Percentiles rank a stretch among this genome's conserved stretches.
Conservation (phyloP, 257 asterid genomes). For the Scutellaria barbata region DNA sequence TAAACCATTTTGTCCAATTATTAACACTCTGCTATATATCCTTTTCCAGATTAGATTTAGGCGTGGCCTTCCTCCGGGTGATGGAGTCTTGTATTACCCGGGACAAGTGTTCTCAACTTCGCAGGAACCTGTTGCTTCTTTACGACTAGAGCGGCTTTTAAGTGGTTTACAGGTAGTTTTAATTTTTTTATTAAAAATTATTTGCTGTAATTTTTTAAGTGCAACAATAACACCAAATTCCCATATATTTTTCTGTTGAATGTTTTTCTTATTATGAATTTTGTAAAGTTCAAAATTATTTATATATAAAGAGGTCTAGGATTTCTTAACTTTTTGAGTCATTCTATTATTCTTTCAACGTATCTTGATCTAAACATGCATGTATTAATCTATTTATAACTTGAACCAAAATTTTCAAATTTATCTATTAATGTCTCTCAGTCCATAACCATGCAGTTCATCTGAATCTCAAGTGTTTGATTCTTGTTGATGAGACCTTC, state of each 20-base stretch:
- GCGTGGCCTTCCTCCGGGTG: slow-evolving; percentile 99
- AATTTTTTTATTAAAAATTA: background rate
- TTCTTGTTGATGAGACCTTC: background rate
- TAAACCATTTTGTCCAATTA: slow-evolving; percentile 1
- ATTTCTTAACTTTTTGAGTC: too few species aligned
- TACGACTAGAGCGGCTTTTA: slow-evolving; percentile 90
- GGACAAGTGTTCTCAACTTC: slow-evolving; percentile 98
- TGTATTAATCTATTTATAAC: too few species aligned
- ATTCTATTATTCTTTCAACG: too few species aligned
- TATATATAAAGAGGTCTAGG: too few species aligned
- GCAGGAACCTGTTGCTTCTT: slow-evolving; percentile 83
- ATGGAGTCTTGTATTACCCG: slow-evolving; percentile 93
- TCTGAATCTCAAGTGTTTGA: background rate
- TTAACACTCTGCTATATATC: slow-evolving; percentile 21
- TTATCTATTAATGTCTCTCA: background rate
- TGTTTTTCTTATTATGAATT: background rate
- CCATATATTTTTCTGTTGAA: background rate
- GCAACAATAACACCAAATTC: slow-evolving; percentile 4
- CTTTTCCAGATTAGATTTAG: slow-evolving; percentile 76
- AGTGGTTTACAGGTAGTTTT: slow-evolving; percentile 91
- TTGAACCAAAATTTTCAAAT: too few species aligned
- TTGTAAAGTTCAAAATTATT: background rate
- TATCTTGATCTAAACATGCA: too few species aligned
- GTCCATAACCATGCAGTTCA: slow-evolving; percentile 6
- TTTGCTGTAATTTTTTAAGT: slow-evolving; percentile 1